Conservation (phyloP, 768 basidiomycete genomes). For the Dentipellis sp. region DNA sequence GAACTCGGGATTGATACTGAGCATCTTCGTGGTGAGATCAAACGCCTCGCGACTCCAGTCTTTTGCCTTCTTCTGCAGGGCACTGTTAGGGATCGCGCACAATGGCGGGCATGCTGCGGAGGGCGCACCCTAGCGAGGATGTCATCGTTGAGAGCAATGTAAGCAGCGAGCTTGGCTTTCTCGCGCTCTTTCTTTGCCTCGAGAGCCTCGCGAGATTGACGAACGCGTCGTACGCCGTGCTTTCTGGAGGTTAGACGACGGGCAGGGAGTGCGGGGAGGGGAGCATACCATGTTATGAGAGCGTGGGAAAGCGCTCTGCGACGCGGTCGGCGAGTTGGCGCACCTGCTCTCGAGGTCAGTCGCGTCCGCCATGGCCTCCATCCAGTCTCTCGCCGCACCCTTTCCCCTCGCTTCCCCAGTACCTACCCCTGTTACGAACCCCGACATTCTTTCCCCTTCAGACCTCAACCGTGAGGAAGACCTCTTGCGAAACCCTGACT, state of each 20-base stretch:
- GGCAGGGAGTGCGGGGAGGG: neutral
- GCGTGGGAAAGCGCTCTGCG: too few species aligned
- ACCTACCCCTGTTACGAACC: slow-evolving; percentile 67
- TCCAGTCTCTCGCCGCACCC: slow-evolving; percentile 42
- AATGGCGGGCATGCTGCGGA: slow-evolving; percentile 3
- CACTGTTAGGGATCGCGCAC: neutral
- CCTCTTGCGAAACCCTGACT: slow-evolving; percentile 80
- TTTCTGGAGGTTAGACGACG: slow-evolving; percentile 18
- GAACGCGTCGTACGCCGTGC: slow-evolving; percentile 65
- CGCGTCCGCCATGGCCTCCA: slow-evolving; percentile 38
- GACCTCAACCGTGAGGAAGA: slow-evolving; percentile 92
- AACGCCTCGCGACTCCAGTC: slow-evolving; percentile 74
- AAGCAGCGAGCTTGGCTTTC: slow-evolving; percentile 66
- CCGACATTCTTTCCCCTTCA: slow-evolving; percentile 60
- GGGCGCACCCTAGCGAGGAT: slow-evolving; percentile 54
- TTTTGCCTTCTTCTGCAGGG: slow-evolving; percentile 50
- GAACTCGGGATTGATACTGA: slow-evolving; percentile 84
- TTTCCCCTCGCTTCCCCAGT: slow-evolving; percentile 85
- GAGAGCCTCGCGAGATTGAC: slow-evolving; percentile 48
- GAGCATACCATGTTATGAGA: too few species aligned
- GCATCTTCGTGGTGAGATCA: slow-evolving; percentile 62
- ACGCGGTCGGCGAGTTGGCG: too few species aligned
- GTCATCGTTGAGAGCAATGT: slow-evolving; percentile 53
- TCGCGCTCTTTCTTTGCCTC: slow-evolving; percentile 65
- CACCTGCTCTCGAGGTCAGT: slow-evolving; percentile 19